Conservation (phyloP, 1,139 yeast genomes). For the Scheffersomyces illinoinensis region DNA sequence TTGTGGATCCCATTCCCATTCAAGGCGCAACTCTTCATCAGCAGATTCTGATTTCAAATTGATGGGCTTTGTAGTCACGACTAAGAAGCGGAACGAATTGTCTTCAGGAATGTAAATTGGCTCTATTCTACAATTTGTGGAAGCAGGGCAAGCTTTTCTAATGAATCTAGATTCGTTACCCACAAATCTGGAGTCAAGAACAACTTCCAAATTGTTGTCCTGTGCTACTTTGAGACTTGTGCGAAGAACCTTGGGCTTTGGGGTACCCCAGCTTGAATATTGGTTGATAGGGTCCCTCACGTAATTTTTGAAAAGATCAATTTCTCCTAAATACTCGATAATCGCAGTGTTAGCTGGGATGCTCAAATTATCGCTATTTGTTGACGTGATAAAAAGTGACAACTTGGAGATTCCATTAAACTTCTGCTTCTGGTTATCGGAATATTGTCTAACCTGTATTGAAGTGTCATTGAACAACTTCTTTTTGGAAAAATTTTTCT, state of each 20-base stretch:
- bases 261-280: conserved; percentile 77
- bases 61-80: conserved; percentile 60
- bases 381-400: conserved; percentile 54
- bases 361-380: conserved; percentile 18
- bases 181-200: conserved; percentile 73
- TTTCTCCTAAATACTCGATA: conserved; percentile 72
- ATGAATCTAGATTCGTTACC: conserved; percentile 80
- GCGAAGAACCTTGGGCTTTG: conserved; percentile 73
- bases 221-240: conserved; percentile 37
- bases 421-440: conserved; percentile 59
- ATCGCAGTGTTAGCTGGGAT: conserved; percentile 55
- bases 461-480: conserved; percentile 25
- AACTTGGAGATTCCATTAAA: conserved; percentile 74
- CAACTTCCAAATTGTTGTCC: conserved; percentile 44
- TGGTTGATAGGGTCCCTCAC: conserved; percentile 69
- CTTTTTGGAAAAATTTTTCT: conserved; percentile 17
- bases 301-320: conserved; percentile 65
- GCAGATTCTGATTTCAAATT: conserved; percentile 23
- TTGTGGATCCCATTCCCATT: conserved; percentile 84
- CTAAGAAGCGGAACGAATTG: conserved; percentile 52
- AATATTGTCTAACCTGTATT: conserved; percentile 45
- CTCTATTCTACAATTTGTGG: conserved; percentile 70
- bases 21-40: conserved; percentile 65
- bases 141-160: conserved; percentile 63
- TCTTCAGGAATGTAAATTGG: conserved; percentile 51